Evolutionary conservation across 345 rosid genomes (phyloP), one percentile per base, ranked within the genome.

Genomic region (Zanthoxylum bungeanum): DNA sequence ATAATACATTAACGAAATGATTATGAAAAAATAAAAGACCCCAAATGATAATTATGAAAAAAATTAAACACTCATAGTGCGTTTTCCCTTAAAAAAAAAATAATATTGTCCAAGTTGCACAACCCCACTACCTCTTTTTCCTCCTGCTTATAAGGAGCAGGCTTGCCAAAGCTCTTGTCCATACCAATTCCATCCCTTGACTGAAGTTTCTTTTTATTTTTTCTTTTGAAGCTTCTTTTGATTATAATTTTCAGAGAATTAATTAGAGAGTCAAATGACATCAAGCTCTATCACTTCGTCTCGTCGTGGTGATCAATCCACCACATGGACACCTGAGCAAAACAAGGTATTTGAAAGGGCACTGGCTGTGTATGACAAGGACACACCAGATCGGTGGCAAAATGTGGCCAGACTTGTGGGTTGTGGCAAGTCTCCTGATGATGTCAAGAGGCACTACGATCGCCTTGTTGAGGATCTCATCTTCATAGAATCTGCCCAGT

Each of bases 371-470:
- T 85, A 83, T 21, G 97, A 92, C 77, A 82, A 86, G 86, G 95
- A 94, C 73, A 87, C 97, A 10, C 97, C 95, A 4, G 97, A 92
- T 73, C 92, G 98, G 40, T 94, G 98, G 98, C 92, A 92, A 63
- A 92, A 92, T 59, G 88, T 92, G 57, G 97, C 97, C 21, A 77
- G 77, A 71, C 88, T 85, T 28, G 95, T 94, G 7, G 98, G 97
- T 9, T 80, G 79, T 16, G 42, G 36, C 40, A 93, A 91, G 82
- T 85, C 98, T 39, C 83, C 76, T 0, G 97, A 88, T 60, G 98
- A 93, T 72, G 96, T 93, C 14, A 90, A 84, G 80, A 79, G 83
- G 78, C 93, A 92, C 74, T 94, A 92, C 64, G 98, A 92, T 70
- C 76, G 77, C 73, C 93, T 94, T n/a, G 95, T 94, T 68, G 79